Conservation (phyloP, 176 grass and related monocot species). For the Melocanna baccifera region DNA sequence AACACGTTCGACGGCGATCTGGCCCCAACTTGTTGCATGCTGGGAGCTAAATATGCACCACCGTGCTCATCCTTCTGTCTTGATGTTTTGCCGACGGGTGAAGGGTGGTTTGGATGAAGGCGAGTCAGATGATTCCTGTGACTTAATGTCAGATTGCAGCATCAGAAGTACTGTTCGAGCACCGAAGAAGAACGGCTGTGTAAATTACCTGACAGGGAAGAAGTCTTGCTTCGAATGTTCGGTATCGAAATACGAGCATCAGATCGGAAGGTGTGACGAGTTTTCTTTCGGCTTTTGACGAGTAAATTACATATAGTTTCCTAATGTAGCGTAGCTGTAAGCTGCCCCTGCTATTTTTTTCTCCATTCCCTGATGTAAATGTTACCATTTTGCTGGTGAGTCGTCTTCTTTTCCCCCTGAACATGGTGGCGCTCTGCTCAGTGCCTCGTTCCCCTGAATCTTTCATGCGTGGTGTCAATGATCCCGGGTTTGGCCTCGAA, state of each 20-base stretch:
- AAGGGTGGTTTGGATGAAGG: background rate
- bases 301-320: background rate
- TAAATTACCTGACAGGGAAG: background rate
- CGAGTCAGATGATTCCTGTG: background rate
- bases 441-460: background rate
- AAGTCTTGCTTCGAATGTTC: background rate
- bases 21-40: conserved; percentile 40
- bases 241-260: background rate
- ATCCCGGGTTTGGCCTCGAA: background rate
- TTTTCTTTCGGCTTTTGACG: conserved; percentile 5
- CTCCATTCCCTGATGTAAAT: conserved; percentile 18
- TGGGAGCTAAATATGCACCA: conserved; percentile 7
- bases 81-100: background rate
- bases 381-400: background rate
- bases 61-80: background rate
- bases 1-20: conserved; percentile 56
- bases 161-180: background rate
- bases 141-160: background rate
- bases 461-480: background rate
- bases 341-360: background rate
- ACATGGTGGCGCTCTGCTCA: background rate
- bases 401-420: background rate
- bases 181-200: background rate
- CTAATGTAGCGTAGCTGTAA: background rate
- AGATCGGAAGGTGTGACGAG: background rate